Percentiles rank a stretch among this genome's conserved stretches.
Evolutionary conservation across 2,329 filamentous ascomycete genomes (phyloP).

Genomic region (Cercospora zeina): DNA sequence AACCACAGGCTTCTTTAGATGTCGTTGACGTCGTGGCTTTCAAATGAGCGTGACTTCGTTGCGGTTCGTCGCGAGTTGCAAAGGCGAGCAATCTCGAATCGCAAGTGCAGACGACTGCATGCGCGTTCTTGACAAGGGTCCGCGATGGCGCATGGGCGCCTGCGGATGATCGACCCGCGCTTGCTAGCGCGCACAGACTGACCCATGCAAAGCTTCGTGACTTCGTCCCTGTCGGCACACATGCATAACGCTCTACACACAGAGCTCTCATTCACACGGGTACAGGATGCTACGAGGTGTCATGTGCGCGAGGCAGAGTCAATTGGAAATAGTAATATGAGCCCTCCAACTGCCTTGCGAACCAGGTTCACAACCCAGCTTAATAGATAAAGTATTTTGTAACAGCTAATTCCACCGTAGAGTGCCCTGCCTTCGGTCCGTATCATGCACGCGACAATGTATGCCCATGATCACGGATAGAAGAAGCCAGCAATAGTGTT

Average conservation of each 20-base stretch:
- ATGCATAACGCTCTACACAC: neutral
- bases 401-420: too few relatives aligned
- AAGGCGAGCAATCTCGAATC: conserved; percentile 5
- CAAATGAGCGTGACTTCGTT: neutral
- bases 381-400: too few relatives aligned
- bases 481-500: conserved; percentile 9
- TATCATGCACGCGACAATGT: neutral
- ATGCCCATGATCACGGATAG: conserved; percentile 7
- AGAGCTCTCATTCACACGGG: too few relatives aligned
- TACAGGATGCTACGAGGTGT: neutral
- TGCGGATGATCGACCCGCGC: conserved; percentile 10
- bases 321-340: neutral
- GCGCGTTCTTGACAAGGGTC: conserved; percentile 10
- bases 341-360: neutral
- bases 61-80: neutral
- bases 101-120: neutral
- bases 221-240: neutral
- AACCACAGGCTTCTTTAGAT: neutral
- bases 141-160: conserved; percentile 8
- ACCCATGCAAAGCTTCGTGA: neutral
- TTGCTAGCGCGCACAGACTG: neutral
- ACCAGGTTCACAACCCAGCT: too few relatives aligned
- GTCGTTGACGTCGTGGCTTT: neutral
- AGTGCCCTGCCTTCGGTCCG: too few relatives aligned
- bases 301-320: neutral